A percentile compares a stretch with the other conserved stretches of the same genome.
Evolutionary conservation across 1,284 basidiomycete genomes (phyloP).

Genomic region (Cutaneotrichosporon cyanovorans): DNA sequence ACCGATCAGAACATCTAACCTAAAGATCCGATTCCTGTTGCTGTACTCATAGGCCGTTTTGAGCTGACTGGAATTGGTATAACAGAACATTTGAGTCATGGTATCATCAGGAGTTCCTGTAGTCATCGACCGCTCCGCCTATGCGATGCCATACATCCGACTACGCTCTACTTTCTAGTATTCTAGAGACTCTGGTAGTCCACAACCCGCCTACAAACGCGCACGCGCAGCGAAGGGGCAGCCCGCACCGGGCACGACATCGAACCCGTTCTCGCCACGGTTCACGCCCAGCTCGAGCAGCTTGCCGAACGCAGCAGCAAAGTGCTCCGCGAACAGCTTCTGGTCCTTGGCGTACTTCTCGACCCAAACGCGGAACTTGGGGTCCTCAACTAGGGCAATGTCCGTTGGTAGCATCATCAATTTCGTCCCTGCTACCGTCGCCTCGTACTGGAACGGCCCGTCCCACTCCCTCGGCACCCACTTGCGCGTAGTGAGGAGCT

Average conservation of each 20-base stretch:
- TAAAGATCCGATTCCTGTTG: no score
- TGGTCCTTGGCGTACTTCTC: slow-evolving; percentile 51
- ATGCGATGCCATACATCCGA: no score
- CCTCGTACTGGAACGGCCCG: slow-evolving; percentile 49
- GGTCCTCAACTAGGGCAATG: slow-evolving; percentile 46
- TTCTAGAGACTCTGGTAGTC: no score
- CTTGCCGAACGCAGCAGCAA: slow-evolving; percentile 47
- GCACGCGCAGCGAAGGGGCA: slow-evolving; percentile 37
- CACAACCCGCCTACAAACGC: slow-evolving; percentile 1
- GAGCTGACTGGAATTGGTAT: no score
- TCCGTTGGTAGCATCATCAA: slow-evolving; percentile 55
- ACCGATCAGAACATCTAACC: no score
- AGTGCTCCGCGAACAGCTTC: slow-evolving; percentile 52
- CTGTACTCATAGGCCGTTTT: no score
- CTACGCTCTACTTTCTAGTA: no score
- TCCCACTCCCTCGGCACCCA: slow-evolving; percentile 52
- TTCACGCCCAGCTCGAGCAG: slow-evolving; percentile 48
- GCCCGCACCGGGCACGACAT: slow-evolving; percentile 38
- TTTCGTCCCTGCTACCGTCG: slow-evolving; percentile 47
- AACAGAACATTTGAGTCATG: no score
- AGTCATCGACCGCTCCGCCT: no score
- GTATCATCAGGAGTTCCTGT: no score
- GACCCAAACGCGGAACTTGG: slow-evolving; percentile 45
- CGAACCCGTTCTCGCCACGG: slow-evolving; percentile 41
- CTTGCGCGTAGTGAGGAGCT: slow-evolving; percentile 48